These are phyloP conservation scores for Gamarada debralockiae DNA, from an alignment of 495 filamentous ascomycete species.

Conservation along the genomic window DNA sequence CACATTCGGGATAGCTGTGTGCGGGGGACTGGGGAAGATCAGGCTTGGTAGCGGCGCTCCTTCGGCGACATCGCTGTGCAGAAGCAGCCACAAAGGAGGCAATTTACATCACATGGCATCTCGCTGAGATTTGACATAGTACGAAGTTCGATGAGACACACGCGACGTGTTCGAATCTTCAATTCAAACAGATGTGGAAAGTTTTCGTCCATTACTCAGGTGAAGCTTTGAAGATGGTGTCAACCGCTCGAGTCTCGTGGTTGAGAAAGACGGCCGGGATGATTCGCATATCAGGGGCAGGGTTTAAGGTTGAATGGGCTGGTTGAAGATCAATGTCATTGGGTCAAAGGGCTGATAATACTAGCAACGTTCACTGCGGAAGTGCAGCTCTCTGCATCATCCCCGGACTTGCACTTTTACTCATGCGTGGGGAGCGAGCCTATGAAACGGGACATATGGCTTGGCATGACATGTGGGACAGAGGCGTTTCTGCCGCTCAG, in stretches of 20 bases:
- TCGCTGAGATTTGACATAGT: background rate
- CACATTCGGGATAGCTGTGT: background rate
- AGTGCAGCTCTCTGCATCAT: background rate
- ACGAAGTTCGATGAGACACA: too few species aligned
- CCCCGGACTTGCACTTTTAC: background rate
- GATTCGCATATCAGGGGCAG: too few species aligned
- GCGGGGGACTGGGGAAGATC: constrained; percentile 11
- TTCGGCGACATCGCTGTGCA: constrained; percentile 14
- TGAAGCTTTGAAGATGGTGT: too few species aligned
- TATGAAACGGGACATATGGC: background rate
- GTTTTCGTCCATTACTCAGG: too few species aligned
- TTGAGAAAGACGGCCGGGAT: too few species aligned
- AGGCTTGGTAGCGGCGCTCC: constrained; percentile 14
- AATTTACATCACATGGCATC: background rate
- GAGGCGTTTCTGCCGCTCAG: background rate
- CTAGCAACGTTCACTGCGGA: constrained; percentile 1
- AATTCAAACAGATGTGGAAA: too few species aligned
- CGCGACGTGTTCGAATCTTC: too few species aligned
- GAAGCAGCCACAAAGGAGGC: background rate
- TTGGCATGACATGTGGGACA: background rate
- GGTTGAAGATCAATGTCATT: background rate
- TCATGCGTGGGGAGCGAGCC: background rate
- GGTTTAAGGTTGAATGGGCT: too few species aligned
- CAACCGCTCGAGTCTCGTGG: too few species aligned
- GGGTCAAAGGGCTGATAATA: background rate